Conservation (phyloP, 139 green algal species). For the Dunaliella primolecta region DNA sequence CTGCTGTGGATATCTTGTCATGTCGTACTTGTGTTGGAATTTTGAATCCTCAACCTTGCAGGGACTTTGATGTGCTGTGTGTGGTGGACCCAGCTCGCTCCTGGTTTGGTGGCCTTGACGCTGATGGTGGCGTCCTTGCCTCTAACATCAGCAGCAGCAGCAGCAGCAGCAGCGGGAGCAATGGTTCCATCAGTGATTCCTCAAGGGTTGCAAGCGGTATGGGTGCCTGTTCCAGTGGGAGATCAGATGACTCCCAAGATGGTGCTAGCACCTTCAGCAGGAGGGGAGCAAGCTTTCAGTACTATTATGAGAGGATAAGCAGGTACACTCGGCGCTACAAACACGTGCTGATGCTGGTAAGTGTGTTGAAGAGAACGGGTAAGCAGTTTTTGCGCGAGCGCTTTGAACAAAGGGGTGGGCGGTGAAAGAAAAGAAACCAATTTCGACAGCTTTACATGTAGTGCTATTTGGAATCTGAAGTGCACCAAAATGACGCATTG, state of each 20-base stretch:
- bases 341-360: neutral
- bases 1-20: no score
- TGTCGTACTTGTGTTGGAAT: no score
- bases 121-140: neutral
- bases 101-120: slow-evolving; percentile 64
- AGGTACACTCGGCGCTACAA: slow-evolving; percentile 25
- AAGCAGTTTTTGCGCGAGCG: no score
- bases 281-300: neutral
- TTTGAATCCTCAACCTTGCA: no score
- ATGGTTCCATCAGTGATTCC: neutral
- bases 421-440: no score
- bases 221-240: no score
- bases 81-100: slow-evolving; percentile 69
- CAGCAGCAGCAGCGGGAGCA: neutral
- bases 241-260: no score
- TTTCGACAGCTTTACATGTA: no score
- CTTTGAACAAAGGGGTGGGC: no score
- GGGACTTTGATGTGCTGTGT: slow-evolving; percentile 80
- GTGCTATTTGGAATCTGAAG: no score
- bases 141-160: neutral
- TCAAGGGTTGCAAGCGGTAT: no score
- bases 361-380: neutral
- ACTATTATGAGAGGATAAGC: slow-evolving; percentile 21
- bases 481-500: no score
- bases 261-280: slow-evolving; percentile 4